phyloP scores from a whole-genome alignment of 441 rosid genomes.

The Jatropha multifida region DNA sequence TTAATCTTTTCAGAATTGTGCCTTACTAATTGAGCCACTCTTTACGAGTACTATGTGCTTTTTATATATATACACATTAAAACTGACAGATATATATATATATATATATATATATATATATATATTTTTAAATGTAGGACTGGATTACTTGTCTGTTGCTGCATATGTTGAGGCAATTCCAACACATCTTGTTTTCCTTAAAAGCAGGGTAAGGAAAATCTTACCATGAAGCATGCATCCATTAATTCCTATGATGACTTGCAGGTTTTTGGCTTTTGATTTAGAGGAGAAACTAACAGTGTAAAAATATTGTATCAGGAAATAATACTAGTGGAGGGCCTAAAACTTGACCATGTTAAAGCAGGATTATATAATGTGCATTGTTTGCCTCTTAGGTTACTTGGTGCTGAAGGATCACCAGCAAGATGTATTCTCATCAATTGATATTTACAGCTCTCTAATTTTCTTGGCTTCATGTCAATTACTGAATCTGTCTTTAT shows the following conservation, averaged over 20 bases:
- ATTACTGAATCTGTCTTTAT: too few relatives aligned
- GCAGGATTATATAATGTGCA: slow-evolving; percentile 51
- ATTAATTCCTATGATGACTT: not conserved
- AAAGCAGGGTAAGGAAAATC: slow-evolving; percentile 36
- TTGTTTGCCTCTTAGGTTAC: slow-evolving; percentile 64
- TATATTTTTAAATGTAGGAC: slow-evolving; percentile 28
- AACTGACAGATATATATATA: too few relatives aligned
- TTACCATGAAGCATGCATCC: not conserved
- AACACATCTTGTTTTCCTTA: slow-evolving; percentile 43
- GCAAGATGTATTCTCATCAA: slow-evolving; percentile 67
- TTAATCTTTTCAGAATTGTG: too few relatives aligned
- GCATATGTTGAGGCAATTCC: slow-evolving; percentile 37
- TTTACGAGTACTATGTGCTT: not conserved
- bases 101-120: not conserved
- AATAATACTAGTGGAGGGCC: slow-evolving; percentile 63
- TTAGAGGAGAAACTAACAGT: not conserved
- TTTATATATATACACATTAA: too few relatives aligned
- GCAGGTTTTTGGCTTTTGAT: too few relatives aligned
- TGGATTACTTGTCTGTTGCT: slow-evolving; percentile 52
- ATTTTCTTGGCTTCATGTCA: too few relatives aligned
- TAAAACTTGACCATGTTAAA: slow-evolving; percentile 55
- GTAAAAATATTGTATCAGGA: slow-evolving; percentile 38
- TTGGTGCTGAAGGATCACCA: slow-evolving; percentile 62
- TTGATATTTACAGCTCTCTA: slow-evolving; percentile 9
- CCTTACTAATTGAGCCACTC: too few relatives aligned